phyloP scores from a whole-genome alignment of 306 rosid species.

The Prunus salicina region DNA sequence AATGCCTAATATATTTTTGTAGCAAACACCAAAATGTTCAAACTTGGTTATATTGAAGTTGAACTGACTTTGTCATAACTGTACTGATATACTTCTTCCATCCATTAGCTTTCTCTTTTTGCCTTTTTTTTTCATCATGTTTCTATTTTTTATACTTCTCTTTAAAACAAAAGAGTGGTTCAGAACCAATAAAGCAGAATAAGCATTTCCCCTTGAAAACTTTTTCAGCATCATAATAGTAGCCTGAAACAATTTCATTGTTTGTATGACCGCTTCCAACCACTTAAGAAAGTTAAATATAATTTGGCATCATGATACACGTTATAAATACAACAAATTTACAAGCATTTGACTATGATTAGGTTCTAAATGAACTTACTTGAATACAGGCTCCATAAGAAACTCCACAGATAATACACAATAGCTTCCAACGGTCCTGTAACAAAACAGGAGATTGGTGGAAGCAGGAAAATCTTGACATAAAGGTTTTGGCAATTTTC shows the following conservation, averaged over 20 bases:
- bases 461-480: slow-evolving; percentile 5
- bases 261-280: not conserved
- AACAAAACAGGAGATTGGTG: slow-evolving; percentile 17
- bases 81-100: not conserved
- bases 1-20: not conserved
- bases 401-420: slow-evolving; percentile 93
- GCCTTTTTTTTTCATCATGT: too few relatives aligned
- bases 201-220: not conserved
- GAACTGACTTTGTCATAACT: not conserved
- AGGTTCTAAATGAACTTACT: slow-evolving; percentile 48
- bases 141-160: not conserved
- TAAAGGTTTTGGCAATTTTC: not conserved
- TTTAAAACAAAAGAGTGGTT: not conserved
- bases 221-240: not conserved
- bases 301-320: not conserved
- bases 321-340: slow-evolving; percentile 7
- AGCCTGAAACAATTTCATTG: not conserved
- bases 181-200: too few relatives aligned
- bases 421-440: slow-evolving; percentile 99
- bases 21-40: not conserved
- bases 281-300: not conserved
- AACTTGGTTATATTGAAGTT: not conserved
- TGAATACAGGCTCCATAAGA: slow-evolving; percentile 99
- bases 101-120: not conserved
- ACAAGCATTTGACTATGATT: slow-evolving; percentile 17